phyloP scores from a whole-genome alignment of 768 basidiomycete genomes.

The Pisolithus tinctorius region DNA sequence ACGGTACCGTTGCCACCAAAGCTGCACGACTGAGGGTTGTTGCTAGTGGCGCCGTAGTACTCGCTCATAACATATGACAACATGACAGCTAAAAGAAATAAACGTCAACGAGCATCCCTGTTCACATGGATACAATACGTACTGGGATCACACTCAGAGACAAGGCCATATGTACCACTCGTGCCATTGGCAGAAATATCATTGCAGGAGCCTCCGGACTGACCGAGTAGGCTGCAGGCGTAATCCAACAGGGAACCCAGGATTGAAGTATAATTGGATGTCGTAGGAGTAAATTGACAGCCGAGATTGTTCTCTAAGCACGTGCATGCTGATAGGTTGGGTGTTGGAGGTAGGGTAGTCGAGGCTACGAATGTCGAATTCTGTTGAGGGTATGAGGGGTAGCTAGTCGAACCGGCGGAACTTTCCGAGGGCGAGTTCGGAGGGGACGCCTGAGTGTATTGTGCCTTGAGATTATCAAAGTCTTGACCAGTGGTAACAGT shows the following conservation, averaged over 20 bases:
- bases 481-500: slow-evolving; percentile 66
- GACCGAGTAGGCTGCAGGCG: slow-evolving; percentile 62
- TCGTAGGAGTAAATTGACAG: slow-evolving; percentile 66
- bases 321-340: slow-evolving; percentile 70
- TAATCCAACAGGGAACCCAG: slow-evolving; percentile 58
- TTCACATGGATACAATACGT: slow-evolving; percentile 18
- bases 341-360: slow-evolving; percentile 73
- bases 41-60: slow-evolving; percentile 61
- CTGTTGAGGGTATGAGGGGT: slow-evolving; percentile 55
- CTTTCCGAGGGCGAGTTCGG: slow-evolving; percentile 59
- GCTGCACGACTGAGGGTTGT: slow-evolving; percentile 58
- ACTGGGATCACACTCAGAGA: slow-evolving; percentile 80
- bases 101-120: not conserved
- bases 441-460: slow-evolving; percentile 51
- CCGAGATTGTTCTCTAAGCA: slow-evolving; percentile 65
- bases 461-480: slow-evolving; percentile 55
- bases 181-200: slow-evolving; percentile 69
- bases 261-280: slow-evolving; percentile 51
- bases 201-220: slow-evolving; percentile 52
- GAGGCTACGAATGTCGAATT: slow-evolving; percentile 60
- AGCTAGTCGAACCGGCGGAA: slow-evolving; percentile 43
- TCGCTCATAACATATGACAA: slow-evolving; percentile 78
- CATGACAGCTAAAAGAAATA: slow-evolving; percentile 51
- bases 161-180: slow-evolving; percentile 67
- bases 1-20: slow-evolving; percentile 84